A percentile compares a stretch with the other conserved stretches of the same genome.
These are phyloP conservation scores for Ogataea neopini DNA, from an alignment of 805 yeast genomes.

Conservation along the genomic window DNA sequence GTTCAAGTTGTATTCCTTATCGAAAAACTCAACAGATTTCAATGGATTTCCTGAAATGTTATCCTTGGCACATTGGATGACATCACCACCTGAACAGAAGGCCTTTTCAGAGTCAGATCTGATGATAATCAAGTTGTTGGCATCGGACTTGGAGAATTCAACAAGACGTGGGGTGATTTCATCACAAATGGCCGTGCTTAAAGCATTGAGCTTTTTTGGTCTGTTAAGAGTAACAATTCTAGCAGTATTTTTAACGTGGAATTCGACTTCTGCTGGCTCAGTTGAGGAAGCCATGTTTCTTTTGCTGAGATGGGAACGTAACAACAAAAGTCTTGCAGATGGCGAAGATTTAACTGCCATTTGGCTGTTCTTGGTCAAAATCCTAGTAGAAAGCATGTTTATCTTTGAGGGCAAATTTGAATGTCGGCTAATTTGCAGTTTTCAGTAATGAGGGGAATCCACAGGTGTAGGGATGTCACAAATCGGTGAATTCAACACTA, in stretches of 20 bases:
- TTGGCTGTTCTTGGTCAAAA: neutral
- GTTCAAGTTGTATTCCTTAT: slow-evolving; percentile 78
- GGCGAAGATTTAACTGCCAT: slow-evolving; percentile 4
- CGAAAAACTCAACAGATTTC: slow-evolving; percentile 66
- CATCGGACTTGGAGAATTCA: slow-evolving; percentile 72
- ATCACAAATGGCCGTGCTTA: slow-evolving; percentile 72
- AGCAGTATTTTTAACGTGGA: slow-evolving; percentile 60
- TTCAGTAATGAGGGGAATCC: neutral
- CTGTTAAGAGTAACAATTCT: slow-evolving; percentile 79
- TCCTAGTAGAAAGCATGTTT: neutral
- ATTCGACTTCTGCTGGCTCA: slow-evolving; percentile 52
- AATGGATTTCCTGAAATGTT: slow-evolving; percentile 49
- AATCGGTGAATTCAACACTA: too few species aligned
- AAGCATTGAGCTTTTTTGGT: slow-evolving; percentile 80
- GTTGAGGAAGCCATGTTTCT: slow-evolving; percentile 29
- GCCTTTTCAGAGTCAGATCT: slow-evolving; percentile 68
- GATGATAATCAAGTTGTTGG: slow-evolving; percentile 65
- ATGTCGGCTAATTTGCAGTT: slow-evolving; percentile 3
- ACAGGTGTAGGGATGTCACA: slow-evolving; percentile 1
- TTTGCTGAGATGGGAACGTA: slow-evolving; percentile 15
- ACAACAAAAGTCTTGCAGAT: slow-evolving; percentile 10
- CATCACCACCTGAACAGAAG: slow-evolving; percentile 97
- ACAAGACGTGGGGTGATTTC: slow-evolving; percentile 69
- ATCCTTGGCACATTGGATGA: slow-evolving; percentile 69
- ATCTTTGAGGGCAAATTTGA: neutral